Evolutionary conservation across 1,139 yeast species (phyloP).

Genomic region (Hansenula anomala): DNA sequence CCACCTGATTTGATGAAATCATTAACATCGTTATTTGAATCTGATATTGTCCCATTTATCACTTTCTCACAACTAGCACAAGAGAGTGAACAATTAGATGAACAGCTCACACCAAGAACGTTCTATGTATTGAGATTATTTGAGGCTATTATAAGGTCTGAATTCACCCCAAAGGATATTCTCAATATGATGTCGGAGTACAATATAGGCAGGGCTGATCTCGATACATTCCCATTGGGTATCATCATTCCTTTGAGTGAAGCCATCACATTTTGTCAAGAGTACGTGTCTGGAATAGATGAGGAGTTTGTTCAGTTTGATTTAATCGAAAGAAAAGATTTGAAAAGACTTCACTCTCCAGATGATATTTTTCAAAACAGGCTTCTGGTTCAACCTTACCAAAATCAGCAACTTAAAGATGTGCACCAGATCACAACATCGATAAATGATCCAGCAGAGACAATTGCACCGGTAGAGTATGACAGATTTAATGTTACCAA

Average conservation of each 20-base stretch:
- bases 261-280: conserved; percentile 53
- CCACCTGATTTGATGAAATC: conserved; percentile 60
- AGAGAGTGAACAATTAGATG: conserved; percentile 59
- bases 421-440: conserved; percentile 44
- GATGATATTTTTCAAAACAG: conserved; percentile 44
- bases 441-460: conserved; percentile 44
- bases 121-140: conserved; percentile 52
- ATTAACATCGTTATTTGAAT: conserved; percentile 44
- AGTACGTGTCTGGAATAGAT: conserved; percentile 41
- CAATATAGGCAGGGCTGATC: conserved; percentile 43
- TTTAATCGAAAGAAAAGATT: conserved; percentile 65
- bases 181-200: conserved; percentile 56
- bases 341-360: conserved; percentile 46
- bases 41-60: conserved; percentile 46
- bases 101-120: conserved; percentile 59
- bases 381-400: conserved; percentile 1
- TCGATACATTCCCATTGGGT: conserved; percentile 75
- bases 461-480: conserved; percentile 52
- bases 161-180: conserved; percentile 46
- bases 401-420: conserved; percentile 30
- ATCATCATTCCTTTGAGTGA: conserved; percentile 62
- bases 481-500: conserved; percentile 64
- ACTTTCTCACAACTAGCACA: conserved; percentile 67
- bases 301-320: conserved; percentile 35
- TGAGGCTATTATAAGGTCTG: conserved; percentile 55